Base-by-base conservation (phyloP, 140 eudicot genomes). In the Bidens hawaiensis region DNA sequence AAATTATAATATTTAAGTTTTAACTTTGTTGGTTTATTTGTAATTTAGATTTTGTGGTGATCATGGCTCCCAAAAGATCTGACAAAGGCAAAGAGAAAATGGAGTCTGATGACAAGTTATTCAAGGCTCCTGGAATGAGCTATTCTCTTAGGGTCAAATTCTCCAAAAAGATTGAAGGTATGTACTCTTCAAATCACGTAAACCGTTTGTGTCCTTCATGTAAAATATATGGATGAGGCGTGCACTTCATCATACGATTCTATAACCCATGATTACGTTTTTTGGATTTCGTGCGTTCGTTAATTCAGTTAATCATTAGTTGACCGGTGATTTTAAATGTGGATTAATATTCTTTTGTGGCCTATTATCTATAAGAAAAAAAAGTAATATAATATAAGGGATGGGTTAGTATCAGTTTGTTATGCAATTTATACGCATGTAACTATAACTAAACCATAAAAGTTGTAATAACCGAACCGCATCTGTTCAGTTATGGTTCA, bases 31-130 rank as follows among this genome's bases (percentile, higher is more conserved):
- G 79, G 66, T 54, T 71, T 78, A 49, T 50, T 24, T n/a, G 63
- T 82, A 60, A 74, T 53, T 66, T 79, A 74, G 56, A 67, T 70
- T 28, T 69, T 65, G 61, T 59, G 14, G 5, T 21, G n/a, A 60
- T 78, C 57, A 85, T 82, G 94, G 90, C 77, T 53, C 90, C 94
- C 45, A 27, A 68, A 42, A 80, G 75, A 76, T 80, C 86, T 26
- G 61, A 62, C 57, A 62, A 62, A 18, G 64, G 80, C 15, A 85
- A 78, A 63, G 76, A 64, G 78, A 82, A 49, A 50, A 52, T 61
- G 72, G 65, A 68, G 41, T 48, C 16, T 1, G 66, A 78, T 68
- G 77, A 64, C 74, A 70, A 72, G 58, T 67, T 74, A 42, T 71
- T 70, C 57, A 79, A 75, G 86, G 74, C 81, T 70, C 58, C 73